Evolutionary conservation across 2,329 filamentous ascomycete genomes (phyloP), one percentile per base, ranked within the genome.

Genomic region (Cercospora zeina): DNA sequence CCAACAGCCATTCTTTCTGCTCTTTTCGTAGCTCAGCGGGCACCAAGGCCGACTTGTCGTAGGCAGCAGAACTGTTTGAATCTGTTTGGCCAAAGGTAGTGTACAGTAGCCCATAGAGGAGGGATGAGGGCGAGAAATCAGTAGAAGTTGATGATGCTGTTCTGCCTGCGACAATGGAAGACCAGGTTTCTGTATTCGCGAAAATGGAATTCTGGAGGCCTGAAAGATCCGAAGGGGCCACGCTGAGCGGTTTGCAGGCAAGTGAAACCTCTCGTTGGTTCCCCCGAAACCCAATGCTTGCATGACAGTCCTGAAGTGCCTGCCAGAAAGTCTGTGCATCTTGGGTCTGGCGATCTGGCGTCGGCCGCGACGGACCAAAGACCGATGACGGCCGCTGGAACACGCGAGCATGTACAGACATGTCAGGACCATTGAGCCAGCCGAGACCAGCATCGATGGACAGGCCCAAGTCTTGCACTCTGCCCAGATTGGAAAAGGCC

Each of bases 1-100:
- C 87, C 37, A 88, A 76, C 1, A 90, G 74, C 84, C 88, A 87
- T 72, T 89, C 86, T 57, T 82, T 85, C 71, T 90, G 88, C n/a
- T 83, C 79, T 62, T 79, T 79, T 0, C 83, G 84, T n/a, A 89
- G 79, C 33, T 78, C 76, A 1, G 78, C 77, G 2, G 86, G 86
- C 42, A 82, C 79, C n/a, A 87, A 71, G 4, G 75, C 70, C 58
- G 65, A 71, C 66, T 62, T 69, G 67, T 51, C 66, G 64, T 60
- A 65, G 11, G 54, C 33, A 16, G 56, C 67, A 62, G 59, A 70
- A 68, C 39, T 64, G 33, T 62, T 75, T 70, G 54, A 68, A 56
- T 58, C 63, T 54, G 57, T 62, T 62, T 39, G 73, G 11, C 36
- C 45, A 34, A 62, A 57, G 14, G 64, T 67, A n/a, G 68, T 75